These are phyloP conservation scores for Leccinellum luteum DNA, from an alignment of 768 basidiomycete genomes.

Conservation along the genomic window DNA sequence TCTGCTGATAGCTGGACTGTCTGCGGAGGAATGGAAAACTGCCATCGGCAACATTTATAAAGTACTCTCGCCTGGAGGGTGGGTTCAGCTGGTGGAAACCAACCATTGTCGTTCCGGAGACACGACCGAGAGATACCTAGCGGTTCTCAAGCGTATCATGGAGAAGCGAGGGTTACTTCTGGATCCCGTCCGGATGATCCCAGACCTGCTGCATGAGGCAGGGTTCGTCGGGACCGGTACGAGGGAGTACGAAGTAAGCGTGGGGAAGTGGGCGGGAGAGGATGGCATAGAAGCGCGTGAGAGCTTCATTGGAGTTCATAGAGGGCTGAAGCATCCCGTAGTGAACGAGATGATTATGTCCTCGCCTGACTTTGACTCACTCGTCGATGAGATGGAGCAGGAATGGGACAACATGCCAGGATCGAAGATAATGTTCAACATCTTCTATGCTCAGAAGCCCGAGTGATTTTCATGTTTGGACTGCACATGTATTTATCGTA, in stretches of 20 bases:
- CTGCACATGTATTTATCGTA: neutral
- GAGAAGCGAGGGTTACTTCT: neutral
- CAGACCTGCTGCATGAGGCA: neutral
- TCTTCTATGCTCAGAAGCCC: neutral
- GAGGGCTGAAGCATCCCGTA: neutral
- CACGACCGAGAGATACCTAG: neutral
- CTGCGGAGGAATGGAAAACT: neutral
- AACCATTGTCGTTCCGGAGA: neutral
- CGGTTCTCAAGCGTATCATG: neutral
- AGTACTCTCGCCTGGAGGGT: neutral
- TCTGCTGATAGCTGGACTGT: neutral
- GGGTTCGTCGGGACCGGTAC: neutral
- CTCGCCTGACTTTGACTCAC: neutral
- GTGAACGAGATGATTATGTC: neutral
- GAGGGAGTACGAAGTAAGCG: neutral
- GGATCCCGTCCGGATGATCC: neutral
- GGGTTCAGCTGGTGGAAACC: neutral
- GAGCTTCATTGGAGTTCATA: neutral
- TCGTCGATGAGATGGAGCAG: neutral
- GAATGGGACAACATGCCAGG: neutral
- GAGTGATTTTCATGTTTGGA: neutral
- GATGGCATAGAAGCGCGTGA: neutral
- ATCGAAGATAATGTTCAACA: neutral
- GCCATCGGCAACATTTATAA: neutral
- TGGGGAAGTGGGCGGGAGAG: neutral